Evolutionary conservation across 208 protist genomes (phyloP).

Genomic region (Zelonia costaricensis): DNA sequence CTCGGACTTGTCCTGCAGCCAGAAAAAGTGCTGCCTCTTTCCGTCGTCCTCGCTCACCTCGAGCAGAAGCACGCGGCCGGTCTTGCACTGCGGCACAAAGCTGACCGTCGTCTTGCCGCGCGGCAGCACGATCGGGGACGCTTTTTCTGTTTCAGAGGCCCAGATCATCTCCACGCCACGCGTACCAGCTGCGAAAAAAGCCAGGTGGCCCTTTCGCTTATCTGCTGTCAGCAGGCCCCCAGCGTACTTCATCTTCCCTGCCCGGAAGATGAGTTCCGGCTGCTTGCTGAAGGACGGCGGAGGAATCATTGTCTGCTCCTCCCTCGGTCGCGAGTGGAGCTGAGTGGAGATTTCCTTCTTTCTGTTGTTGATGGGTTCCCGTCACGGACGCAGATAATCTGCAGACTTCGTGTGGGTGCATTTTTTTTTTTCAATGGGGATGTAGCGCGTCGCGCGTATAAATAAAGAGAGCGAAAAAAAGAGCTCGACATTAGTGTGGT

Average conservation of each 20-base stretch:
- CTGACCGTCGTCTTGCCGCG: constrained; percentile 31
- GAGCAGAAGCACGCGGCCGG: constrained; percentile 74
- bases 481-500: too few relatives aligned
- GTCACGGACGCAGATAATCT: neutral
- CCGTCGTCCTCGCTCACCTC: constrained; percentile 29
- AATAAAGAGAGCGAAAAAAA: too few relatives aligned
- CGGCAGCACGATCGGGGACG: constrained; percentile 16
- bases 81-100: constrained; percentile 72
- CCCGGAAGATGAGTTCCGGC: constrained; percentile 60
- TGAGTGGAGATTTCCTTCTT: neutral
- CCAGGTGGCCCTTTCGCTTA: constrained; percentile 49
- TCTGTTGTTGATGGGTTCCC: too few relatives aligned
- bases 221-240: constrained; percentile 64
- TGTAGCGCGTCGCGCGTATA: too few relatives aligned
- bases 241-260: constrained; percentile 67
- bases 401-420: neutral
- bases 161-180: constrained; percentile 56
- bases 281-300: constrained; percentile 25
- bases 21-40: constrained; percentile 69
- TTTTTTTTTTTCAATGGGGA: constrained; percentile 23
- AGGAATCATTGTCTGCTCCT: constrained; percentile 31
- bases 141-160: constrained; percentile 21
- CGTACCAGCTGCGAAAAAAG: constrained; percentile 38
- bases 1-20: constrained; percentile 84
- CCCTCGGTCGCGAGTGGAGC: neutral